A percentile compares a stretch with the other conserved stretches of the same genome.
These are phyloP conservation scores for Dothideomycetes sp. DNA, from an alignment of 2,329 filamentous ascomycete species.

Conservation along the genomic window DNA sequence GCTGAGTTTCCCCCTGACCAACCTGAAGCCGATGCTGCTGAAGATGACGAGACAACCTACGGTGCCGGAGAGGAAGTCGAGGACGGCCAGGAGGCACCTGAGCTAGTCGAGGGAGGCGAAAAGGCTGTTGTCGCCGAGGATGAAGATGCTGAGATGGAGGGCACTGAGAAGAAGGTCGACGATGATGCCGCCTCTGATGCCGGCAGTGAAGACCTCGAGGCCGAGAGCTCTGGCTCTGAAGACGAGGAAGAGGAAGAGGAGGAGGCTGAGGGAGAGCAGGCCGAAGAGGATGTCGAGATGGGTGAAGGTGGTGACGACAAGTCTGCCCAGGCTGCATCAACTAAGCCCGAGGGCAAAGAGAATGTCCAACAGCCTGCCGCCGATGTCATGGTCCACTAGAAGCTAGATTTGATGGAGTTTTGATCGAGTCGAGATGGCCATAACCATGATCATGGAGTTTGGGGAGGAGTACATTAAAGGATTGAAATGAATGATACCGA, in stretches of 20 bases:
- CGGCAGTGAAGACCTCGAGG: conserved; percentile 68
- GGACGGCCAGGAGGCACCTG: conserved; percentile 46
- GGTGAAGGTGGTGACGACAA: neutral
- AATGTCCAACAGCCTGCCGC: conserved; percentile 3
- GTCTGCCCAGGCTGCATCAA: neutral
- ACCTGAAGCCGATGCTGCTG: conserved; percentile 79
- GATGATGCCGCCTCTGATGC: conserved; percentile 62
- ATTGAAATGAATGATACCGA: no score
- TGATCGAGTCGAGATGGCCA: no score
- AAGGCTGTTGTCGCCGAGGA: conserved; percentile 27
- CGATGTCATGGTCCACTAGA: conserved; percentile 13
- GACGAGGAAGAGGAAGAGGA: conserved; percentile 58
- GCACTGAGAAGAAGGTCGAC: conserved; percentile 45
- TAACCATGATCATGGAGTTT: no score
- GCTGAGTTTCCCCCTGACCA: conserved; percentile 96
- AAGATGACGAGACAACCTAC: conserved; percentile 76
- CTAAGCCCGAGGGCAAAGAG: conserved; percentile 1
- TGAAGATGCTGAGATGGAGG: conserved; percentile 68
- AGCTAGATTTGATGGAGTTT: no score
- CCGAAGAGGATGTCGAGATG: conserved; percentile 31
- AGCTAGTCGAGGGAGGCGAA: conserved; percentile 39
- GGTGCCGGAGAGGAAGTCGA: conserved; percentile 76
- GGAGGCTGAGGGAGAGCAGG: conserved; percentile 44
- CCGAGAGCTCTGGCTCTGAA: conserved; percentile 62
- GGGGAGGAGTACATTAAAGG: no score